Base-by-base conservation (phyloP, 208 protist species). In the Tritrichomonas foetus region DNA sequence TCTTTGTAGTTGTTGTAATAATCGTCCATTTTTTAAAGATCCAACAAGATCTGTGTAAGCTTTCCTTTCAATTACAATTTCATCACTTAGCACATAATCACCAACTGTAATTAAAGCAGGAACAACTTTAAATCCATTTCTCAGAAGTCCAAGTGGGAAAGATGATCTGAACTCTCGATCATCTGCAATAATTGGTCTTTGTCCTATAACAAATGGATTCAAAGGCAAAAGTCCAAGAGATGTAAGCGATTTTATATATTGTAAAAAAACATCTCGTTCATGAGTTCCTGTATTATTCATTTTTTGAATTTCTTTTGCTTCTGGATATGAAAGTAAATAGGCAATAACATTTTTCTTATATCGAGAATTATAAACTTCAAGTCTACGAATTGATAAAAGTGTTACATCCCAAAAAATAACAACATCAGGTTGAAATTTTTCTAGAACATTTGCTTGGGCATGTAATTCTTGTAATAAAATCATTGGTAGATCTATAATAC, bases 1-100 rank as follows among this genome's bases (percentile, higher is more conserved):
- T 53, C 74, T 84, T 84, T 84, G 74, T 1, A 84, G 27, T 53
- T 84, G 74, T 84, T 84, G 74, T n/a, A 84, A 44, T 33, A 84
- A 53, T 53, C 74, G 3, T 53, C 74, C 74, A n/a, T 44, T 84
- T n/a, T 53, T 84, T 11, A 84, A n/a, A 53, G 41, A 53, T 1
- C 36, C n/a, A n/a, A 84, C 44, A n/a, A 84, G 30, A 84, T 84
- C 74, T 39, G 14, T 84, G n/a, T 53, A 84, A 47, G 74, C 74
- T 53, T 84, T 84, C 0, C 74, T 11, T 53, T 84, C 74, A n/a
- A 84, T 53, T 1, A 84, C 74, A 84, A 84, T 84, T n/a, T 84
- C 74, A 47, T 84, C 36, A 49, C 25, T 84, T n/a, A 84, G 74
- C 1, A 84, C 74, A 53, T 84, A 84, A 84, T 84, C 74, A 13